Evolutionary conservation across 768 basidiomycete genomes (phyloP).

Genomic region (Porphyrellus cyaneotinctus): DNA sequence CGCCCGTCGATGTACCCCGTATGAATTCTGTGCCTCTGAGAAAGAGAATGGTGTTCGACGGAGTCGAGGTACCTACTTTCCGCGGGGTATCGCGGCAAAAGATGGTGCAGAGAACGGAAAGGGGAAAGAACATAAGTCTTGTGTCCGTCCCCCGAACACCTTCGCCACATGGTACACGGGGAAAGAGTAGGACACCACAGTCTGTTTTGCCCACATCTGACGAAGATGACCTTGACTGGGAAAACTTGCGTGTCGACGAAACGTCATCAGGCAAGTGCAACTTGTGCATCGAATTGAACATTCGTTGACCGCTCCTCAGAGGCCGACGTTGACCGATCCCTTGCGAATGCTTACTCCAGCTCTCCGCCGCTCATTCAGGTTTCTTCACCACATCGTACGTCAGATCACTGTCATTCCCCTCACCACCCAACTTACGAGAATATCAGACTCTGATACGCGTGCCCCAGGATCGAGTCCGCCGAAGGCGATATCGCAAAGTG

Average conservation of each 20-base stretch:
- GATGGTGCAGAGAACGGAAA: background rate
- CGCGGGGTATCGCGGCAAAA: slow-evolving; percentile 15
- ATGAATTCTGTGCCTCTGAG: slow-evolving; percentile 22
- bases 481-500: slow-evolving; percentile 10
- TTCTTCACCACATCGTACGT: slow-evolving; percentile 11
- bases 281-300: background rate
- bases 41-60: slow-evolving; percentile 28
- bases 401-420: background rate
- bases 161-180: background rate
- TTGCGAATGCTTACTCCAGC: slow-evolving; percentile 7
- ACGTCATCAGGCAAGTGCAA: slow-evolving; percentile 21
- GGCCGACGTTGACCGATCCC: slow-evolving; percentile 20
- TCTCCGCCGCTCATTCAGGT: slow-evolving; percentile 4
- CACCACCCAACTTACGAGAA: background rate
- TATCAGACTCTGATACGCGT: slow-evolving; percentile 2
- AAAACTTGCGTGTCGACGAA: slow-evolving; percentile 18
- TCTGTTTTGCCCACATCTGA: slow-evolving; percentile 5
- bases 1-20: slow-evolving; percentile 17
- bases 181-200: background rate
- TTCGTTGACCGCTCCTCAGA: slow-evolving; percentile 9
- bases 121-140: background rate
- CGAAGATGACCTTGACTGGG: slow-evolving; percentile 32
- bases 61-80: slow-evolving; percentile 28
- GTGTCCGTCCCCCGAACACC: background rate
- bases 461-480: background rate